These are phyloP conservation scores for Limnanthes douglasii DNA, from an alignment of 345 rosid species.

Conservation along the genomic window DNA sequence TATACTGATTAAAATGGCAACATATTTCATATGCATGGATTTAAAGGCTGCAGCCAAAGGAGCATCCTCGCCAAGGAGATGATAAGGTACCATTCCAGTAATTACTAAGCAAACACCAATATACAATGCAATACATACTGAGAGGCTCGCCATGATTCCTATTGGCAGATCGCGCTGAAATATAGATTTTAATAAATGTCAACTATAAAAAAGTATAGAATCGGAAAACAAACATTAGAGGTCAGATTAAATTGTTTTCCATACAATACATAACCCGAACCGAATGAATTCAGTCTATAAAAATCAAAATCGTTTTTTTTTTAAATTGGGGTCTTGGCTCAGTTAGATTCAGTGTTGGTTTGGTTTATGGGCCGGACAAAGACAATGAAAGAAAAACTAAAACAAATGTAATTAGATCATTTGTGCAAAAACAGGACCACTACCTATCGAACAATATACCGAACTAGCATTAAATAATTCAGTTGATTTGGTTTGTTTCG, in stretches of 20 bases:
- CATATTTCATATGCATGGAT: conserved; percentile 72
- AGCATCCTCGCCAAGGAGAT: conserved; percentile 73
- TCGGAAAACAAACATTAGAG: too few species aligned
- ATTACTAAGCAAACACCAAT: conserved; percentile 79
- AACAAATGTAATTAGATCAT: too few species aligned
- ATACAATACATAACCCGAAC: too few species aligned
- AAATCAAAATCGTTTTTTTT: too few species aligned
- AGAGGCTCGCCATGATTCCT: conserved; percentile 85
- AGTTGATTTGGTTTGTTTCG: too few species aligned
- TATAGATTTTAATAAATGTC: neutral
- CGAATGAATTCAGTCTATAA: too few species aligned
- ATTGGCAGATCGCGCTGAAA: conserved; percentile 86
- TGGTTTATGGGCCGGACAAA: too few species aligned
- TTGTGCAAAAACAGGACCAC: too few species aligned
- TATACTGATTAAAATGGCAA: conserved; percentile 63
- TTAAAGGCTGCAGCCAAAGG: conserved; percentile 76
- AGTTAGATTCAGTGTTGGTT: too few species aligned
- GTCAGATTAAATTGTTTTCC: too few species aligned
- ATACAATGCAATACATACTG: conserved; percentile 52
- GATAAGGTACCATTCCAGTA: conserved; percentile 93
- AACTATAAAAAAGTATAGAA: conserved; percentile 8
- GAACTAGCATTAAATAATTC: neutral
- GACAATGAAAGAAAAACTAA: too few species aligned
- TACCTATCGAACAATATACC: neutral
- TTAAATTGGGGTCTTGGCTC: too few species aligned